Evolutionary conservation across 2,329 filamentous ascomycete genomes (phyloP).

Genomic region (Diaporthe australafricana): DNA sequence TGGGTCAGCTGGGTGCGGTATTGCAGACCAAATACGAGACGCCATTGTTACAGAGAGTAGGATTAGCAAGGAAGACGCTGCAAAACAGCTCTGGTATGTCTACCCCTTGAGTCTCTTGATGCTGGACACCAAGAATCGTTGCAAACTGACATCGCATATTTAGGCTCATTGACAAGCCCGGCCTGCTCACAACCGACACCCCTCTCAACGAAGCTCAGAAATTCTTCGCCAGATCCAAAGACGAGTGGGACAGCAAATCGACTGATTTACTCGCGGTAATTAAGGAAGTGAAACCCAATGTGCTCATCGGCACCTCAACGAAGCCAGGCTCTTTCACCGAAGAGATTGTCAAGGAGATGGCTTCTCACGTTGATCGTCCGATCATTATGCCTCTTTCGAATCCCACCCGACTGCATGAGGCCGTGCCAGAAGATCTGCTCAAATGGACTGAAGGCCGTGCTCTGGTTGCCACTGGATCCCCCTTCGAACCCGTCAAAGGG

Average conservation of each 20-base stretch:
- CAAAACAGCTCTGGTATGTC: conserved; percentile 80
- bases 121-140: rapidly evolving
- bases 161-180: conserved; percentile 85
- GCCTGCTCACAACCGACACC: conserved; percentile 74
- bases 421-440: conserved; percentile 79
- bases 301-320: conserved; percentile 87
- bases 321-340: conserved; percentile 81
- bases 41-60: conserved; percentile 77
- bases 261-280: conserved; percentile 75
- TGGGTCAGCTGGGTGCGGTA: conserved; percentile 85
- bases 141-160: neutral
- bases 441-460: conserved; percentile 83
- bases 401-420: conserved; percentile 86
- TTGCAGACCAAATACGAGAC: conserved; percentile 86
- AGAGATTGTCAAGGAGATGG: conserved; percentile 80
- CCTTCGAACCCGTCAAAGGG: conserved; percentile 79
- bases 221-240: conserved; percentile 72
- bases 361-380: conserved; percentile 76
- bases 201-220: conserved; percentile 69
- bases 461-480: conserved; percentile 85
- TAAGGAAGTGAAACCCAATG: conserved; percentile 79
- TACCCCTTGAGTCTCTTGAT: neutral
- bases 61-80: conserved; percentile 78
- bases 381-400: conserved; percentile 87
- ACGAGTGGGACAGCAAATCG: conserved; percentile 71